Conservation (phyloP, 805 yeast genomes). For the Ogataea methanolica region DNA sequence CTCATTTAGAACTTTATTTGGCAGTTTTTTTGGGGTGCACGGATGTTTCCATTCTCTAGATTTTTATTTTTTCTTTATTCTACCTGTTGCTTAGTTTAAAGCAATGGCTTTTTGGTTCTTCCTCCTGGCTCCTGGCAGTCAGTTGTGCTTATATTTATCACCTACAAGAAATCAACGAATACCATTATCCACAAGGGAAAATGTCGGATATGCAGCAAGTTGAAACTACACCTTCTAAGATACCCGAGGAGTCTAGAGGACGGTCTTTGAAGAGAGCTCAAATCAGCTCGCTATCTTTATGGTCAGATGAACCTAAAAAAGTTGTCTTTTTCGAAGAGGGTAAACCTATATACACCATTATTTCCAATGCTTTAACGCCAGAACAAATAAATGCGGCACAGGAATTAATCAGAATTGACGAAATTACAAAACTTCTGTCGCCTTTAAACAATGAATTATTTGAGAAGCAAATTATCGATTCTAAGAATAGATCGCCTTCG, state of each 20-base stretch:
- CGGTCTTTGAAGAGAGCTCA: not conserved
- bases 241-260: slow-evolving; percentile 4
- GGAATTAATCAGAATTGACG: slow-evolving; percentile 69
- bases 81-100: too few species aligned
- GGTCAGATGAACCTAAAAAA: slow-evolving; percentile 13
- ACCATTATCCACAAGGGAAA: too few species aligned
- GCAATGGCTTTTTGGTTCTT: too few species aligned
- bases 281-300: slow-evolving; percentile 3
- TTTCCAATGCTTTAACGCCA: slow-evolving; percentile 40
- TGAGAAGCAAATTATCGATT: slow-evolving; percentile 15
- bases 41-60: too few species aligned
- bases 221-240: not conserved
- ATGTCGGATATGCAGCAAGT: too few species aligned
- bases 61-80: too few species aligned
- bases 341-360: slow-evolving; percentile 11
- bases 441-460: slow-evolving; percentile 50
- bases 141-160: too few species aligned
- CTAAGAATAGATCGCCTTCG: slow-evolving; percentile 58
- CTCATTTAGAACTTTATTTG: too few species aligned
- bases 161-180: too few species aligned
- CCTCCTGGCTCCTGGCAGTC: too few species aligned
- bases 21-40: too few species aligned
- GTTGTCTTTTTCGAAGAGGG: slow-evolving; percentile 10
- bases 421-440: slow-evolving; percentile 59
- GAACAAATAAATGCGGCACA: slow-evolving; percentile 82